phyloP scores from a whole-genome alignment of 1,139 yeast genomes.

The Taphrina pruni region DNA sequence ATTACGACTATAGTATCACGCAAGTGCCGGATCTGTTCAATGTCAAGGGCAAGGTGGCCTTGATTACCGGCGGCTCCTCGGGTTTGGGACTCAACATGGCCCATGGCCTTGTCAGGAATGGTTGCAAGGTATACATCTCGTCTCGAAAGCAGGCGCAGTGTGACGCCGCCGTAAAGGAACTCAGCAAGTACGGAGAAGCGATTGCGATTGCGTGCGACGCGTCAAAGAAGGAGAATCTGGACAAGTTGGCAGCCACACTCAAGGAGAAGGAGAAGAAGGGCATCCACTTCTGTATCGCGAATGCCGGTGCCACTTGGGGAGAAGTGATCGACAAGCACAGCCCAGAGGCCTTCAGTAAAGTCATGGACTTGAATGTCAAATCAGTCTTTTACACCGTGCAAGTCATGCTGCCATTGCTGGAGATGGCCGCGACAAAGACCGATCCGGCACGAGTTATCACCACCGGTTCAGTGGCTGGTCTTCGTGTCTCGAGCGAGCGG shows the following conservation, averaged over 20 bases:
- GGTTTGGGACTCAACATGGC: conserved; percentile 37
- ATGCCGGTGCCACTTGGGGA: conserved; percentile 90
- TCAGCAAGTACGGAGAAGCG: conserved; percentile 60
- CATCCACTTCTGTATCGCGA: conserved; percentile 71
- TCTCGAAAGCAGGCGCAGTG: conserved; percentile 72
- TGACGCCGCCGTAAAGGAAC: conserved; percentile 61
- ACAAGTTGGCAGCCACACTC: conserved; percentile 58
- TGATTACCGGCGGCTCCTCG: conserved; percentile 72
- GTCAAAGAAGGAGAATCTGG: conserved; percentile 60
- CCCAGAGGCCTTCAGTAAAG: conserved; percentile 63
- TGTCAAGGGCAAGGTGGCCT: conserved; percentile 70
- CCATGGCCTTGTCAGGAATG: conserved; percentile 36
- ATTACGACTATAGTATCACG: conserved; percentile 32
- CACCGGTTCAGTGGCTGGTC: conserved; percentile 65
- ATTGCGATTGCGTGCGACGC: conserved; percentile 67
- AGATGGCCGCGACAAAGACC: conserved; percentile 60
- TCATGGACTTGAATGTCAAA: conserved; percentile 65
- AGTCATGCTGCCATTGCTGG: conserved; percentile 64
- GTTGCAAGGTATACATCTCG: conserved; percentile 60
- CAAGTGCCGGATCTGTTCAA: conserved; percentile 48
- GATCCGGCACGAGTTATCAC: conserved; percentile 73
- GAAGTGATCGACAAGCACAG: conserved; percentile 68
- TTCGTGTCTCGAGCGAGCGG: conserved; percentile 47
- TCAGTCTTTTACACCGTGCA: conserved; percentile 77
- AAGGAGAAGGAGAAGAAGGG: conserved; percentile 59